These are phyloP conservation scores for Scutellaria baicalensis DNA, from an alignment of 257 asterid species.

Conservation along the genomic window DNA sequence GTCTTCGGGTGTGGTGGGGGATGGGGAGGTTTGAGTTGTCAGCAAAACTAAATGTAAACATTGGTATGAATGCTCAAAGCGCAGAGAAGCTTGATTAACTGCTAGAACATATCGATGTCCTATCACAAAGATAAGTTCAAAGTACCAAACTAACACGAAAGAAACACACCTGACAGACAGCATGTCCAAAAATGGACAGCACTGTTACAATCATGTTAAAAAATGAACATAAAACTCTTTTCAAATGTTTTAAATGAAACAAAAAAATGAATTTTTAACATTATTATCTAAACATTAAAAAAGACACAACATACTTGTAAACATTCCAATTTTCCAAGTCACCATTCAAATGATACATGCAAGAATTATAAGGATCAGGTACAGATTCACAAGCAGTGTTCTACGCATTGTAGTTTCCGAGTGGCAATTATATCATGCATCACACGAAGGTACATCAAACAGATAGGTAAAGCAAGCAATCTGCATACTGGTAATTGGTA, in stretches of 20 bases:
- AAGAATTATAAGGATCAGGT: neutral
- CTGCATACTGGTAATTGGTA: slow-evolving; percentile 92
- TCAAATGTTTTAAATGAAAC: neutral
- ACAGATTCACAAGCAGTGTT: neutral
- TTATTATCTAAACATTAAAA: neutral
- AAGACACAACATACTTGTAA: neutral
- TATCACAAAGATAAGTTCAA: neutral
- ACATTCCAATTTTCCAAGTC: no score
- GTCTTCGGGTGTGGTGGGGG: neutral
- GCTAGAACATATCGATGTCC: neutral
- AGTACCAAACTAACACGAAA: neutral
- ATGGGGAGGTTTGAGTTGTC: neutral
- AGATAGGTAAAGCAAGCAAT: slow-evolving; percentile 12
- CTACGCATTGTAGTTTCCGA: slow-evolving; percentile 3
- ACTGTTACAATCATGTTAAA: neutral
- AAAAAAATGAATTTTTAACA: neutral
- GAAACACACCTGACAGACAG: neutral
- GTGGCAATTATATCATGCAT: neutral
- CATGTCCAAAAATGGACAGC: neutral
- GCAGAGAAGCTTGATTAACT: neutral
- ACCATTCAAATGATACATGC: neutral
- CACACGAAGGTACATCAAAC: neutral
- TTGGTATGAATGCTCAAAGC: neutral
- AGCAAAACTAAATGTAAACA: neutral
- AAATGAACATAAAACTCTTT: neutral